These are phyloP conservation scores for Achaetomium macrosporum DNA, from an alignment of 2,329 filamentous ascomycete species.

Conservation along the genomic window DNA sequence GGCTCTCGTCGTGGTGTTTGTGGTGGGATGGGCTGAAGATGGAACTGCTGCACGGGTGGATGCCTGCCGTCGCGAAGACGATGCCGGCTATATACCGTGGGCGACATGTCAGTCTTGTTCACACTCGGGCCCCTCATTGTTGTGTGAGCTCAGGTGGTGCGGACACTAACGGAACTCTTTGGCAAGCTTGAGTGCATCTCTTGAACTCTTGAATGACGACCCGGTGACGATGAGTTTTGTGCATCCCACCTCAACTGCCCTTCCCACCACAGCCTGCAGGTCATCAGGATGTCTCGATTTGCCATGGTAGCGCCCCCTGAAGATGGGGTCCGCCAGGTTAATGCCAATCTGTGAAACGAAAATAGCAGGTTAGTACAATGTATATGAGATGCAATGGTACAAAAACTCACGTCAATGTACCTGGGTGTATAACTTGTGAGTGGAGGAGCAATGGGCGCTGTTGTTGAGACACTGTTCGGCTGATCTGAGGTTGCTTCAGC, in stretches of 20 bases:
- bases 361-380: background rate
- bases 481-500: slow-evolving; percentile 9
- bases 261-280: slow-evolving; percentile 67
- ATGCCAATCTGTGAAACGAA: slow-evolving; percentile 64
- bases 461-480: background rate
- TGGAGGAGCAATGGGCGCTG: background rate
- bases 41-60: slow-evolving; percentile 84
- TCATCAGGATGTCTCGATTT: slow-evolving; percentile 70
- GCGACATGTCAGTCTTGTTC: background rate
- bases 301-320: slow-evolving; percentile 76
- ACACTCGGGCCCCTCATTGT: background rate
- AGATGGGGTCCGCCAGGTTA: slow-evolving; percentile 91
- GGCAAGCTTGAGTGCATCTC: slow-evolving; percentile 38
- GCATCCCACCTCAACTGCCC: slow-evolving; percentile 74
- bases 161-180: slow-evolving; percentile 14
- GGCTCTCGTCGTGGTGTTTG: slow-evolving; percentile 40
- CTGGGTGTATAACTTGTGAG: slow-evolving; percentile 39
- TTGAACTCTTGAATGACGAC: slow-evolving; percentile 73
- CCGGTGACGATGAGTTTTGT: slow-evolving; percentile 90
- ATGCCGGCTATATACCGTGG: slow-evolving; percentile 54
- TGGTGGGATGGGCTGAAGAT: slow-evolving; percentile 59
- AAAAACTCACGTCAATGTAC: slow-evolving; percentile 54
- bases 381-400: background rate
- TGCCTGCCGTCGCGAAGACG: slow-evolving; percentile 86
- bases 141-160: background rate